Percentiles rank a stretch among this genome's conserved stretches.
Conservation (phyloP, 2,329 filamentous ascomycete genomes). For the Pseudogymnoascus sp. region DNA sequence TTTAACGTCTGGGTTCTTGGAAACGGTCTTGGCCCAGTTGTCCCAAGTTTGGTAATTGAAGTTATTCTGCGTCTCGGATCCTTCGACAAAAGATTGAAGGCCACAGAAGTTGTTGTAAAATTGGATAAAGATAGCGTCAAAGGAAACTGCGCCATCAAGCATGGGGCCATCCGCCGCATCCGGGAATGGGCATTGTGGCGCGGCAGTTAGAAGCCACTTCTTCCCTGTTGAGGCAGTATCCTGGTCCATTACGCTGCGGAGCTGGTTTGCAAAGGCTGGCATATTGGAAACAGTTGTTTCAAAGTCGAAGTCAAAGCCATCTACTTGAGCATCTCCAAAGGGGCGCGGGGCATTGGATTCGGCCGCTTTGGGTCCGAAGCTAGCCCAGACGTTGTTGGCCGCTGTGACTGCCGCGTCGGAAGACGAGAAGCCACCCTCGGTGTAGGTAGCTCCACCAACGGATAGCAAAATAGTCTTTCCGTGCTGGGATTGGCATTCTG, state of each 20-base stretch:
- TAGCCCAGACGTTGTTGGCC: slow-evolving; percentile 59
- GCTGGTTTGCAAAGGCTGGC: slow-evolving; percentile 48
- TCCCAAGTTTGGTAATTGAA: slow-evolving; percentile 61
- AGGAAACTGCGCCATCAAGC: slow-evolving; percentile 42
- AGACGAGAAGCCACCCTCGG: slow-evolving; percentile 57
- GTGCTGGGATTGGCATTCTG: slow-evolving; percentile 50
- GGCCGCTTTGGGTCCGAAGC: slow-evolving; percentile 52
- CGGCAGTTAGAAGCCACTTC: slow-evolving; percentile 52
- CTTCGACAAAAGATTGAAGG: slow-evolving; percentile 40
- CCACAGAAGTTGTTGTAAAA: slow-evolving; percentile 50
- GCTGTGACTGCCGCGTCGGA: slow-evolving; percentile 41
- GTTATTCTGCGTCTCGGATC: slow-evolving; percentile 37
- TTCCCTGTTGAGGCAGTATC: slow-evolving; percentile 35
- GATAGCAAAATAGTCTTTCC: slow-evolving; percentile 67
- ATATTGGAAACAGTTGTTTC: slow-evolving; percentile 54
- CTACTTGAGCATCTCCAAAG: slow-evolving; percentile 56
- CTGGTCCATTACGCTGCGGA: slow-evolving; percentile 47
- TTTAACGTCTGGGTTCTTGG: slow-evolving; percentile 51
- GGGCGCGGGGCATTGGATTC: slow-evolving; percentile 47
- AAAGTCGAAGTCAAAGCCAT: slow-evolving; percentile 73
- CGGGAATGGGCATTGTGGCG: slow-evolving; percentile 61
- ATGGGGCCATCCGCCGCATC: slow-evolving; percentile 51
- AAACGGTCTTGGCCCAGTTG: slow-evolving; percentile 50
- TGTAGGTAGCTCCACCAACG: slow-evolving; percentile 62
- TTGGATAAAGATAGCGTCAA: slow-evolving; percentile 35